Evolutionary conservation across 2,329 filamentous ascomycete species (phyloP).

Genomic region (Ophiostoma sp.): DNA sequence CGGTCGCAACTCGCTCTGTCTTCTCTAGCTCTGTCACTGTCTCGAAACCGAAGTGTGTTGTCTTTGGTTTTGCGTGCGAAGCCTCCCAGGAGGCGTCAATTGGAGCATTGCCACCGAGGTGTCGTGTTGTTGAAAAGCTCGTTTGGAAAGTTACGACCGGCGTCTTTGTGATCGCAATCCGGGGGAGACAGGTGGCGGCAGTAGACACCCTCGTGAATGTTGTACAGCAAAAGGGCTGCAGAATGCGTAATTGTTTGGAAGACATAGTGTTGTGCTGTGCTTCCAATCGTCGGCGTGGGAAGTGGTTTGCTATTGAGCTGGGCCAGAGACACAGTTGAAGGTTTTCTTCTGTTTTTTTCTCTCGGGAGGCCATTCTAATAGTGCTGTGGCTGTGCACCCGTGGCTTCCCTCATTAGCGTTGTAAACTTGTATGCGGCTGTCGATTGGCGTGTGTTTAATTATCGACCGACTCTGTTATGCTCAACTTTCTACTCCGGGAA

Average conservation of each 20-base stretch:
- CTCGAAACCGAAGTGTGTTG: constrained; percentile 90
- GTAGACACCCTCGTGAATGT: neutral
- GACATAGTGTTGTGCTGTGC: constrained; percentile 9
- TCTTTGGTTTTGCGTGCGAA: constrained; percentile 21
- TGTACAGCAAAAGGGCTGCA: neutral
- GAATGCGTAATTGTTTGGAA: neutral
- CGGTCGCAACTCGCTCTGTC: constrained; percentile 68
- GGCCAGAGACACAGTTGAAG: neutral
- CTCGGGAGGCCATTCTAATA: neutral
- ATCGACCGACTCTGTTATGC: neutral
- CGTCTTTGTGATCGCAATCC: neutral
- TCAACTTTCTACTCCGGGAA: too few species aligned
- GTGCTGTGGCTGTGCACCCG: constrained; percentile 19
- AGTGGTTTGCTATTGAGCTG: neutral
- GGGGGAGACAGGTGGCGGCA: neutral
- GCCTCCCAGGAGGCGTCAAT: neutral
- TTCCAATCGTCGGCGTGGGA: neutral
- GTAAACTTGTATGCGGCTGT: neutral
- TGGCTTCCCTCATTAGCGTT: neutral
- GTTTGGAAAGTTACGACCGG: neutral
- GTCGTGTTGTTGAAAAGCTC: neutral
- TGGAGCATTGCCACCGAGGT: neutral
- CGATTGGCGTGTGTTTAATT: neutral
- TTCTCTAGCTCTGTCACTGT: constrained; percentile 82
- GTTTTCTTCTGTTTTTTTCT: neutral